Evolutionary conservation across 1,284 basidiomycete species (phyloP), one percentile per base, ranked within the genome.

Genomic region (Heterobasidion irregulare): DNA sequence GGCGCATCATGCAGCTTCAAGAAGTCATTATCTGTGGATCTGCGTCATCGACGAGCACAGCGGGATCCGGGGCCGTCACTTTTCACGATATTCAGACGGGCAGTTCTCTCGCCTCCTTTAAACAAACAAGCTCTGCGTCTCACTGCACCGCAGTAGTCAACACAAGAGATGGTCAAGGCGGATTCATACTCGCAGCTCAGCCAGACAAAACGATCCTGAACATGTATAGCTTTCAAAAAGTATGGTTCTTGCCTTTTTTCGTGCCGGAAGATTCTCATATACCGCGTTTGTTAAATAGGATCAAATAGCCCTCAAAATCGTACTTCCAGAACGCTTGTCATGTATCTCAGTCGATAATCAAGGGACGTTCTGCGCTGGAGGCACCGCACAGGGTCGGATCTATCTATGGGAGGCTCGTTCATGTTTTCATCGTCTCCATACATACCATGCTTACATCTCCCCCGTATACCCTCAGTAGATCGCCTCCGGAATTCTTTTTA

Each of bases 391-490:
- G 65, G 96, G 96, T 33, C 84, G 94, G 53, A 82, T 98, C 63
- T 95, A 94, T 66, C 71, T 99, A 1, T 99, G 96, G 96, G 94
- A 97, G 88, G 93, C 85, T 62, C 63, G 83, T 75, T 50, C 16
- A 36, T 55, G 48, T 52, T 51, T 48, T 53, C 36, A 38, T 50
- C 15, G 34, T 43, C 26, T 54, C 46, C 35, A 46, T 50, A 45
- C 13, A 41, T 18, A 33, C 41, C 47, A 9, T 43, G n/a, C 18
- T 34, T n/a, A 49, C 55, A 51, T 58, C 52, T 65, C 62, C 59
- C 47, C 16, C 50, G 18, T 47, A 47, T 36, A 61, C 60, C 60
- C 12, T 53, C 59, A 67, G 65, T 71, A 97, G 92, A 77, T 94
- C 62, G 78, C 89, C 2, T 96, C 94, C 3, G 96, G 96, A 7